Base-by-base conservation (phyloP, 2,329 filamentous ascomycete genomes). In the Alternaria conjuncta region DNA sequence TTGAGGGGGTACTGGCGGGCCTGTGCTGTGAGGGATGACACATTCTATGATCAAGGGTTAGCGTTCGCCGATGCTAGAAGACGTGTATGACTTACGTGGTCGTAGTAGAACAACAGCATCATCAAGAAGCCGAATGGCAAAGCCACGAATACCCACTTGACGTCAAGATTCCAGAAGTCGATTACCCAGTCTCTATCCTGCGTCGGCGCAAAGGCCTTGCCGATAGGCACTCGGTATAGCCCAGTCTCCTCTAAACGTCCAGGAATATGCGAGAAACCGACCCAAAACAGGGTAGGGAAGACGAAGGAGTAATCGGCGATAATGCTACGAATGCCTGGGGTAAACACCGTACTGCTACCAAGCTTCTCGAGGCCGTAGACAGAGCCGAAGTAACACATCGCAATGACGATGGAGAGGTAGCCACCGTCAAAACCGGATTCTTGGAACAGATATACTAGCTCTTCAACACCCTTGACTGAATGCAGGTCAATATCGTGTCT, bases 51-150 rank as follows among this genome's bases (percentile, higher is more conserved):
- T 8, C 18, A 20, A 18, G 5, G 5, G 18, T 65, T 15, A 65
- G 55, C 23, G 6, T 28, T 15, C 6, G 13, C 8, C 23, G 11
- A 3, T 26, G 26, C 5, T n/a, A 12, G 7, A 30, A 25, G 21
- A 50, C 18, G 25, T 21, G n/a, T 15, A 49, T 10, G 15, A 60
- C 68, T 58, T 73, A 83, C 82, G 72, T 87, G 86, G 72, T 87
- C 86, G 67, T 86, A 87, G 73, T 87, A 87, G 76, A 87, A 87
- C 3, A 87, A 80, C 12, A 87, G 78, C 64, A 85, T 86, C 28
- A 86, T 75, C 26, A 87, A 70, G 57, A 87, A 83, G 0, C 84
- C 86, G 61, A 87, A 86, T 0, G 85, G 85, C 21, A 86, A 67
- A 3, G 85, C 83, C 2, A 86, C 82, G 58, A 87, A 87, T 3